These are phyloP conservation scores for Apiotrichum domesticum DNA, from an alignment of 1,284 basidiomycete species.

Conservation along the genomic window DNA sequence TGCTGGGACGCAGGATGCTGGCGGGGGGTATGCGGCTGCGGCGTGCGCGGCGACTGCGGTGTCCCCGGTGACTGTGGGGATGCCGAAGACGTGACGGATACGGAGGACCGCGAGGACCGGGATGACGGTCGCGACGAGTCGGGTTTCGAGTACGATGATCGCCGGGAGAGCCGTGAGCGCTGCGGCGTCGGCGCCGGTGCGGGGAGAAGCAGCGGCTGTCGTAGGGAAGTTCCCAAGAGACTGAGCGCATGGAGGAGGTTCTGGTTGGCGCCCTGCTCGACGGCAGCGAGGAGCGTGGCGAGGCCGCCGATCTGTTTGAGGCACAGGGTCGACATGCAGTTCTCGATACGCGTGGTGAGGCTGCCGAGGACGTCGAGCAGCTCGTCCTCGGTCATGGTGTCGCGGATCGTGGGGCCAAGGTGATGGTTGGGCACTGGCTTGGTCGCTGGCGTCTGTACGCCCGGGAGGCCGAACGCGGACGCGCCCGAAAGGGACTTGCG, in stretches of 20 bases:
- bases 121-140: no score
- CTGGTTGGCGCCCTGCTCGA: conserved; percentile 42
- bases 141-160: no score
- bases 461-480: background rate
- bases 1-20: no score
- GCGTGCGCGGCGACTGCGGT: no score
- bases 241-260: conserved; percentile 35
- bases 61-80: no score
- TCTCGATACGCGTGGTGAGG: conserved; percentile 69
- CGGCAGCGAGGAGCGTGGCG: conserved; percentile 41
- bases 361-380: conserved; percentile 69
- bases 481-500: conserved; percentile 4
- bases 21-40: no score
- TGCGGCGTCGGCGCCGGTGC: conserved; percentile 10
- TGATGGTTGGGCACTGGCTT: conserved; percentile 15
- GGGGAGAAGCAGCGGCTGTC: conserved; percentile 6
- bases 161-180: background rate
- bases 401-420: conserved; percentile 65
- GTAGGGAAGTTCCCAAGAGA: conserved; percentile 21
- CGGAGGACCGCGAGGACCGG: no score
- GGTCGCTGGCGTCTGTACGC: background rate
- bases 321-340: conserved; percentile 61
- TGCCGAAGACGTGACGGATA: no score
- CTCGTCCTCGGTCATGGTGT: conserved; percentile 70
- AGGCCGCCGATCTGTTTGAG: conserved; percentile 47